phyloP scores from a whole-genome alignment of 2,329 filamentous ascomycete genomes.

The Ceratocystis ficicola region DNA sequence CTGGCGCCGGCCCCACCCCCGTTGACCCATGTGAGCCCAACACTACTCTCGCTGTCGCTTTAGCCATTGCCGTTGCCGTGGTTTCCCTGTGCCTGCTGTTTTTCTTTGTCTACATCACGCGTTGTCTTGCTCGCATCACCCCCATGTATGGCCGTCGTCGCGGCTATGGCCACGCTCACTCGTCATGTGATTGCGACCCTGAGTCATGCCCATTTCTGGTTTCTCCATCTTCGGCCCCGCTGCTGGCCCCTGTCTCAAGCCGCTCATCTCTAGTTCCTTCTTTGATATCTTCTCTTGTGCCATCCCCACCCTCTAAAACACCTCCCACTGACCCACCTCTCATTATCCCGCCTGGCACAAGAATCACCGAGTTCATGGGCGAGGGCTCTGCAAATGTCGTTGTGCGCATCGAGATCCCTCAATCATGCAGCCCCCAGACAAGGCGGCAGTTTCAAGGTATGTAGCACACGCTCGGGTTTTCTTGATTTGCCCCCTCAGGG shows the following conservation, averaged over 20 bases:
- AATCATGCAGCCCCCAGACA: constrained; percentile 27
- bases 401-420: constrained; percentile 44
- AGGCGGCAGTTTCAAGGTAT: constrained; percentile 30
- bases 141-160: not conserved
- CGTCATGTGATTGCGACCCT: not conserved
- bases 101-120: not conserved
- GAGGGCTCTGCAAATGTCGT: constrained; percentile 72
- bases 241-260: not conserved
- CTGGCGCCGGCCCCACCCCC: not conserved
- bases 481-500: not conserved
- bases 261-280: not conserved
- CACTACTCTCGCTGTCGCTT: not conserved
- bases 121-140: not conserved
- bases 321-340: not conserved
- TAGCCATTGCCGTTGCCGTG: constrained; percentile 3
- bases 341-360: constrained; percentile 20
- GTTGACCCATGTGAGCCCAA: not conserved
- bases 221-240: not conserved
- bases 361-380: constrained; percentile 34
- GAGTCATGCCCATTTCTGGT: not conserved
- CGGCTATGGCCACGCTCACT: not conserved
- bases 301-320: not conserved
- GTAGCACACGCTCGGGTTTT: constrained; percentile 9
- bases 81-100: not conserved
- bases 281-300: not conserved